Conservation (phyloP, 108 stramenopile species). For the Mediolabrus comicus region DNA sequence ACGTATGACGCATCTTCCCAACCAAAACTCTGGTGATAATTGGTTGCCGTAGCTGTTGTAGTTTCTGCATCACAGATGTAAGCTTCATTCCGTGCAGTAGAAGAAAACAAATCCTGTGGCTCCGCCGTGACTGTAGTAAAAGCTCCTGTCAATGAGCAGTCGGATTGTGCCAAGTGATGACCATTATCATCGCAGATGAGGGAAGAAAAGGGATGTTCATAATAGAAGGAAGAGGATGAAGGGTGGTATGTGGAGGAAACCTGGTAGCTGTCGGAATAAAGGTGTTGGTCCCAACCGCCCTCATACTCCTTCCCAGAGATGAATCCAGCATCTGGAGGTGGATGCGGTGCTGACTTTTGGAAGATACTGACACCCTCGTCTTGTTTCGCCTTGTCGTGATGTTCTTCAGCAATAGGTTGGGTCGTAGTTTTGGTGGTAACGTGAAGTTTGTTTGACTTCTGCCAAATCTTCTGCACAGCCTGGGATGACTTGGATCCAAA, state of each 20-base stretch:
- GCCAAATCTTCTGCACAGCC: conserved; percentile 37
- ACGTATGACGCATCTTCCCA: neutral
- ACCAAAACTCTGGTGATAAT: too few species aligned
- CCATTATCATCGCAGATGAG: neutral
- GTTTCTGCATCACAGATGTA: neutral
- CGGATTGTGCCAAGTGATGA: neutral
- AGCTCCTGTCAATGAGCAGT: neutral
- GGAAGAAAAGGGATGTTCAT: neutral
- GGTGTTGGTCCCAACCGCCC: neutral
- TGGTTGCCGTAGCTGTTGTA: neutral
- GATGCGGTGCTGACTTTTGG: neutral
- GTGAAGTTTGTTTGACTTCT: conserved; percentile 15
- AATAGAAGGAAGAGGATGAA: too few species aligned
- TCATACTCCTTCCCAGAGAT: neutral
- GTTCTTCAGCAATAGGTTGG: neutral
- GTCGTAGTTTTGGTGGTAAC: too few species aligned
- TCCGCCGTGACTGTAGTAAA: neutral
- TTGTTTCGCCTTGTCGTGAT: neutral
- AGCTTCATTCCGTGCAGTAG: neutral
- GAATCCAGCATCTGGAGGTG: neutral
- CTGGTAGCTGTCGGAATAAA: neutral
- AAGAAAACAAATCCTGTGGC: neutral
- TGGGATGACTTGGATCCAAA: conserved; percentile 37
- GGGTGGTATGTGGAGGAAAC: neutral
- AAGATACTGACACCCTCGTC: conserved; percentile 17